A percentile compares a stretch with the other conserved stretches of the same genome.
These are phyloP conservation scores for Rubroshorea leprosula DNA, from an alignment of 345 rosid species.

Conservation along the genomic window DNA sequence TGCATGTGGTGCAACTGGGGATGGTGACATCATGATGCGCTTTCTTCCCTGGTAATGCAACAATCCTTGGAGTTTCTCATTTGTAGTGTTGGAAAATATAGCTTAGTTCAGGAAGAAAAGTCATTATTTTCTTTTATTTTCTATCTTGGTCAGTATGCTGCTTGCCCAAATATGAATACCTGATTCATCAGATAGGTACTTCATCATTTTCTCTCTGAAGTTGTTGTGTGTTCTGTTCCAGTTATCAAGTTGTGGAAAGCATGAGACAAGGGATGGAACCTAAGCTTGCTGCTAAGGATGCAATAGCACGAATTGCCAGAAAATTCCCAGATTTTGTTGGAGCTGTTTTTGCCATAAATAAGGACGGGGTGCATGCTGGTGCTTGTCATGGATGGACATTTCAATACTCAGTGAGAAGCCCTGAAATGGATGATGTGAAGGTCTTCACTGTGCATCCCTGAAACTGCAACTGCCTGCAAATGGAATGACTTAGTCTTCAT, in stretches of 20 bases:
- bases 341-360: constrained; percentile 75
- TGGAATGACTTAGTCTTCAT: too few relatives aligned
- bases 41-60: constrained; percentile 81
- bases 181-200: too few relatives aligned
- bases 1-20: constrained; percentile 98
- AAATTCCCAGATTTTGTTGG: constrained; percentile 82
- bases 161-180: too few relatives aligned
- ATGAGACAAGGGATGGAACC: constrained; percentile 92
- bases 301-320: constrained; percentile 62
- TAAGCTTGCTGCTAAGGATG: constrained; percentile 69
- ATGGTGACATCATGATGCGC: constrained; percentile 97
- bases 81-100: neutral
- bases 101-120: neutral
- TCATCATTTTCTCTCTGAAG: too few relatives aligned
- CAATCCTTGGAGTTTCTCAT: neutral
- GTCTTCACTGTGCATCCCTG: constrained; percentile 68
- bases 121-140: too few relatives aligned
- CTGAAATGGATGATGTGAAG: constrained; percentile 59
- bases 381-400: constrained; percentile 95
- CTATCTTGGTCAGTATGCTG: too few relatives aligned
- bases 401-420: constrained; percentile 65
- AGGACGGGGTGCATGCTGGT: constrained; percentile 69
- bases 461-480: constrained; percentile 4
- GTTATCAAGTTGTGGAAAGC: constrained; percentile 93
- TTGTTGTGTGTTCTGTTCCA: constrained; percentile 24